Conservation (phyloP, 179 eudicot genomes). For the Beta corolliflora region DNA sequence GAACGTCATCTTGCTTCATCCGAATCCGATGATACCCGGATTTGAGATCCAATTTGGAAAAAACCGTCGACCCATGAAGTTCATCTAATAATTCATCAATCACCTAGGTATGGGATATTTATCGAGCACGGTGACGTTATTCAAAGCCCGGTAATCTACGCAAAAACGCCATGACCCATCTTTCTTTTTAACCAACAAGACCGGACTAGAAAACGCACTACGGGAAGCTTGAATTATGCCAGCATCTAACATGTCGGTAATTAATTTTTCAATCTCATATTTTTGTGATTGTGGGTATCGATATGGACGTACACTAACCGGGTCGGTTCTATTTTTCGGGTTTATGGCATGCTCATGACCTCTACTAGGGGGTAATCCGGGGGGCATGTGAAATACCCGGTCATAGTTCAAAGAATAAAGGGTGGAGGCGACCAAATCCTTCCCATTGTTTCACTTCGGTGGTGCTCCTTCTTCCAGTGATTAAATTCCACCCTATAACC, state of each 20-base stretch:
- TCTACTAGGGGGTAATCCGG: neutral
- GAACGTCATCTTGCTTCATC: too few relatives aligned
- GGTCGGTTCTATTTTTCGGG: neutral
- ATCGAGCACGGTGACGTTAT: neutral
- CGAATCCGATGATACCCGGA: neutral
- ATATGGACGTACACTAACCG: neutral
- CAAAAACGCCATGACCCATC: neutral
- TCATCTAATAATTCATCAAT: neutral
- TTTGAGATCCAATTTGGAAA: neutral
- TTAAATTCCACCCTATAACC: neutral
- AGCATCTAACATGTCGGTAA: neutral
- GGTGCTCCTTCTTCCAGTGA: neutral
- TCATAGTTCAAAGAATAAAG: too few relatives aligned
- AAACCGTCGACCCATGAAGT: neutral
- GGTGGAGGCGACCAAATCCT: too few relatives aligned
- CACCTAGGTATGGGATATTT: neutral
- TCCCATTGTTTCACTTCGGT: too few relatives aligned
- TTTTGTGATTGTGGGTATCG: neutral
- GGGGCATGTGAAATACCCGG: too few relatives aligned
- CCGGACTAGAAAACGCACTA: neutral
- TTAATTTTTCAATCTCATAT: neutral
- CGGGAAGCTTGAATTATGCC: neutral
- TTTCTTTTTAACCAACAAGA: neutral
- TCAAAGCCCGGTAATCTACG: neutral
- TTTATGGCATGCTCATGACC: neutral